Evolutionary conservation across 495 filamentous ascomycete genomes (phyloP).

Genomic region (Aspergillus sparsus): DNA sequence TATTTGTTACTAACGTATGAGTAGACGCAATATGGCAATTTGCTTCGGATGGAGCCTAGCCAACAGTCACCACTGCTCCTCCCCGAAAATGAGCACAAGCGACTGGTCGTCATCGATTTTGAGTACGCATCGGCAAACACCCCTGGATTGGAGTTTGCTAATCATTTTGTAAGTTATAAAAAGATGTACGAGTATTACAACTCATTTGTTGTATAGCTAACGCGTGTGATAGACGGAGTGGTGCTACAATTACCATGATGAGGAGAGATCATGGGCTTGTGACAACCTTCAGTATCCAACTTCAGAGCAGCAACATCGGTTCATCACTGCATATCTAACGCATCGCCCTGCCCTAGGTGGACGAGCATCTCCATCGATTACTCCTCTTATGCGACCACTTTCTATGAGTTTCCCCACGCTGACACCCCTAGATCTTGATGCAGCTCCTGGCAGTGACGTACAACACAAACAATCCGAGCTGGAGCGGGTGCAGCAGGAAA

Average conservation of each 20-base stretch:
- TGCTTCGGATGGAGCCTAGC: constrained; percentile 82
- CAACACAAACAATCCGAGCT: constrained; percentile 43
- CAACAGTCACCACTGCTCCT: constrained; percentile 85
- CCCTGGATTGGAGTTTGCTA: constrained; percentile 89
- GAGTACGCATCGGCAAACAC: constrained; percentile 94
- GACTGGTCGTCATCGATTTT: constrained; percentile 96
- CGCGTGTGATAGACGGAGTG: constrained; percentile 65
- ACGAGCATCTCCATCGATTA: constrained; percentile 56
- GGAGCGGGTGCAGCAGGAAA: constrained; percentile 59
- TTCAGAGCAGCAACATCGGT: constrained; percentile 75
- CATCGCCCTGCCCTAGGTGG: constrained; percentile 65
- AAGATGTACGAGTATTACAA: not conserved
- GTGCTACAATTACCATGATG: constrained; percentile 95
- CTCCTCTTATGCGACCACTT: constrained; percentile 40
- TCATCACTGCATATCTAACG: constrained; percentile 82
- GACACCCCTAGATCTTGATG: constrained; percentile 39
- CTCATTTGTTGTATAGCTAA: not conserved
- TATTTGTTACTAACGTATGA: not conserved
- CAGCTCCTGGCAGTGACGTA: constrained; percentile 27
- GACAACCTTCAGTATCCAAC: constrained; percentile 72
- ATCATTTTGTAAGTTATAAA: constrained; percentile 74
- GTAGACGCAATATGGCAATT: constrained; percentile 97
- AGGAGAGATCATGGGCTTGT: constrained; percentile 62
- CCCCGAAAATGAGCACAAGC: constrained; percentile 89
- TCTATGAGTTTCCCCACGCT: constrained; percentile 35